Percentiles rank a stretch among this genome's conserved stretches.
These are phyloP conservation scores for Funneliformis geosporum DNA, from an alignment of 192 early-diverging fungal species.

Conservation along the genomic window DNA sequence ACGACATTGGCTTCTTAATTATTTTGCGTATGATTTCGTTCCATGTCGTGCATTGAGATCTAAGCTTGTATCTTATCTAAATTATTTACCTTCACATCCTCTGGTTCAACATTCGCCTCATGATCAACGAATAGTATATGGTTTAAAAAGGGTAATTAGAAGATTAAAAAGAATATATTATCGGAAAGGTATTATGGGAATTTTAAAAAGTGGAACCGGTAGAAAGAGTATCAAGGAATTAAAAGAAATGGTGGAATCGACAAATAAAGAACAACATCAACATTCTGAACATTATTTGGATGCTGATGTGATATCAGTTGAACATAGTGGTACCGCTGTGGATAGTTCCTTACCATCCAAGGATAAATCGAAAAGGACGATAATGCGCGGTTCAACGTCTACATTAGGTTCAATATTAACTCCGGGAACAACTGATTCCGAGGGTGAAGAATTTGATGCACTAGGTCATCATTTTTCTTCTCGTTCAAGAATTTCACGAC, in stretches of 20 bases:
- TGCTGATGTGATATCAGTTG: neutral
- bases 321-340: neutral
- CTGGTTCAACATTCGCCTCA: conserved; percentile 42
- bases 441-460: neutral
- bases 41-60: conserved; percentile 41
- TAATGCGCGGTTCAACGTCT: neutral
- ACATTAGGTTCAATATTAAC: conserved; percentile 11
- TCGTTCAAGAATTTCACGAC: neutral
- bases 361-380: neutral
- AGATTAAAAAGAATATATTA: conserved; percentile 31
- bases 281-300: neutral
- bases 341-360: neutral
- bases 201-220: neutral
- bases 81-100: conserved; percentile 42
- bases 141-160: conserved; percentile 36
- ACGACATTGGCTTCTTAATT: conserved; percentile 63
- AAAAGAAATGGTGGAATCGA: neutral
- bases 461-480: no score
- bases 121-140: conserved; percentile 57
- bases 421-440: conserved; percentile 11
- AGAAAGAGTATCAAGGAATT: neutral
- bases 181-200: neutral
- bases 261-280: neutral
- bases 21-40: conserved; percentile 60
- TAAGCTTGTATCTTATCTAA: conserved; percentile 44